Evolutionary conservation across 176 grass and related monocot species (phyloP), one percentile per base, ranked within the genome.

Genomic region (Paspalum vaginatum): DNA sequence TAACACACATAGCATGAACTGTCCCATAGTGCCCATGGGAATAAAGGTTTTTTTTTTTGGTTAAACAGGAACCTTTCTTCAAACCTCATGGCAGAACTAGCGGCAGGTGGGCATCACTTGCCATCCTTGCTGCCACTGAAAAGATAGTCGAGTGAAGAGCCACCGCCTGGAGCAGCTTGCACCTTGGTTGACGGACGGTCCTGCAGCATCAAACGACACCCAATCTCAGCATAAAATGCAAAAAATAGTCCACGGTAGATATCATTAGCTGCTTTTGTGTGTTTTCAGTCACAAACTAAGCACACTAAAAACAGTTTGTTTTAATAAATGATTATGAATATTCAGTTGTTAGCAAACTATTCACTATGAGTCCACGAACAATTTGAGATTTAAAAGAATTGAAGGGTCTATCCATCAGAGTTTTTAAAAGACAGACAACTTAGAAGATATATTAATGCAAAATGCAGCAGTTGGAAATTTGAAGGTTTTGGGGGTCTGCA

Each of bases 111-210:
- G 17, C 70, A 55, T 92, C 83, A 92, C 81, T 91, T 91, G 53
- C 85, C 80, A 48, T 82, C 85, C 67, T 89, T 55, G 53, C 64
- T 72, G 45, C 86, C 79, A 41, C 83, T 72, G 65, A 92, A 92
- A 22, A 92, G 86, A 65, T 92, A 92, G 60, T 72, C 79, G 3
- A 92, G 90, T 27, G 87, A 83, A 27, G 90, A 92, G 5, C 63
- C 86, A 71, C 90, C 86, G 1, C 90, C 86, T 39, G 90, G 90
- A 79, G 90, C 79, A 60, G 79, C 67, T 79, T 92, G 90, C 47
- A 92, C 90, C 86, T 92, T 92, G 9, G 86, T 92, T 37, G 90
- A 92, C 24, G 90, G 83, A 66, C 90, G 79, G 38, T 92, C 86
- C 90, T 92, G 82, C 46, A 53, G 45, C 8, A 44, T 8, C 5